A percentile compares a stretch with the other conserved stretches of the same genome.
phyloP scores from a whole-genome alignment of 78 protist genomes.

The Tieghemostelium lacteum region DNA sequence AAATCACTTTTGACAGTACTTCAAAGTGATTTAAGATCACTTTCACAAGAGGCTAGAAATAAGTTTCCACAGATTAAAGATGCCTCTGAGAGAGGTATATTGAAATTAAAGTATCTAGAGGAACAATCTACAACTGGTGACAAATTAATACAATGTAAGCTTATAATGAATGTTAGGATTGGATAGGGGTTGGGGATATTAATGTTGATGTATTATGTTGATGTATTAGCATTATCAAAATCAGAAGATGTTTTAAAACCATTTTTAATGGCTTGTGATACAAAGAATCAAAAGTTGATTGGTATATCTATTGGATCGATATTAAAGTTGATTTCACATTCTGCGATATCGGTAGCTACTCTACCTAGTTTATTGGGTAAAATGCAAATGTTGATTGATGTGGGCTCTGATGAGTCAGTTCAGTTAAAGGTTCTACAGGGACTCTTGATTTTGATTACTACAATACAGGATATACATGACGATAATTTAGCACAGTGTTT shows the following conservation, averaged over 20 bases:
- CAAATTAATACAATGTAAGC: constrained; percentile 19
- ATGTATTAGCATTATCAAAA: constrained; percentile 39
- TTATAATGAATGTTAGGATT: background rate
- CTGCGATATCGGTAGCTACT: constrained; percentile 58
- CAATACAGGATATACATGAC: constrained; percentile 66
- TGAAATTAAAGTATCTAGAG: constrained; percentile 56
- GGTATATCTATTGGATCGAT: constrained; percentile 67
- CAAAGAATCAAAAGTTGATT: constrained; percentile 77
- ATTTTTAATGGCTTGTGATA: constrained; percentile 75
- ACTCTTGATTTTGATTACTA: constrained; percentile 63
- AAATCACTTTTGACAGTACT: constrained; percentile 42
- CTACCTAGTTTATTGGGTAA: constrained; percentile 39
- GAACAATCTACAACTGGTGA: constrained; percentile 66
- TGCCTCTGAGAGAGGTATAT: constrained; percentile 73
- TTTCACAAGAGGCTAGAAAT: constrained; percentile 72
- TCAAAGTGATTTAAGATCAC: constrained; percentile 60
- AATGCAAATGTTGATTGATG: constrained; percentile 67
- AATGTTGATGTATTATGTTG: background rate
- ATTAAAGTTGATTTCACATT: constrained; percentile 67
- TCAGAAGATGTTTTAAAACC: constrained; percentile 78
- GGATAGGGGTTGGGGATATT: background rate
- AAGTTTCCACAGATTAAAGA: constrained; percentile 62
- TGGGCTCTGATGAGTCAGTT: constrained; percentile 69
- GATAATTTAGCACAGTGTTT: constrained; percentile 67
- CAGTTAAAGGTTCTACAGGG: constrained; percentile 80